phyloP scores from a whole-genome alignment of 2,329 filamentous ascomycete species.

The Aureobasidium mangrovei region DNA sequence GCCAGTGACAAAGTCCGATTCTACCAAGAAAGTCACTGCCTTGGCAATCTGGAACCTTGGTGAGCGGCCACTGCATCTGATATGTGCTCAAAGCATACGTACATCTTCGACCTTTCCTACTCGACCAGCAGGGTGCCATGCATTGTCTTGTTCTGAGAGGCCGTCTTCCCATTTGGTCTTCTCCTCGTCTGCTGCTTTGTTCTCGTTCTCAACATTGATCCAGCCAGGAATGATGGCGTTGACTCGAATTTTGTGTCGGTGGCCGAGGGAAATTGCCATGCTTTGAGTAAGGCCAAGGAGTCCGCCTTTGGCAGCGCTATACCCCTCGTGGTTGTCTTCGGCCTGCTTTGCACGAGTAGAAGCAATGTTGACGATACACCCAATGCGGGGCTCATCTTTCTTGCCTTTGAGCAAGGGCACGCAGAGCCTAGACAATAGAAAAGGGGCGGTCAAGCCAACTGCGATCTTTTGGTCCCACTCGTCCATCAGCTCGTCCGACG shows the following conservation, averaged over 20 bases:
- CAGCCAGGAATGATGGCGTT: conserved; percentile 45
- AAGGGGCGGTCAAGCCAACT: conserved; percentile 28
- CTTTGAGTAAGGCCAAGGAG: conserved; percentile 42
- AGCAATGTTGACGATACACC: conserved; percentile 38
- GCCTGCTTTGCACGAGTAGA: conserved; percentile 43
- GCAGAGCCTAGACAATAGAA: conserved; percentile 15
- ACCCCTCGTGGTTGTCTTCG: conserved; percentile 43
- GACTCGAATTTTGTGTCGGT: conserved; percentile 36
- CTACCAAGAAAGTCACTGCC: conserved; percentile 34
- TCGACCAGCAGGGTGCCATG: conserved; percentile 43
- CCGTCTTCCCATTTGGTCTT: conserved; percentile 39
- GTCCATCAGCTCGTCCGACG: conserved; percentile 8
- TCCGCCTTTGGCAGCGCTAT: conserved; percentile 43
- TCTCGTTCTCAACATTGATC: conserved; percentile 43
- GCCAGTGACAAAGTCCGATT: conserved; percentile 34
- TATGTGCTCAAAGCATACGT: too few relatives aligned
- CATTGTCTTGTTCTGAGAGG: conserved; percentile 36
- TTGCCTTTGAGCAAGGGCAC: conserved; percentile 21
- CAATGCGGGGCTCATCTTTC: background rate
- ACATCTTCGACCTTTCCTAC: conserved; percentile 43
- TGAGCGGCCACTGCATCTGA: too few relatives aligned
- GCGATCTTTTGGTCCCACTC: conserved; percentile 17
- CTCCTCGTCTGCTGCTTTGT: conserved; percentile 33
- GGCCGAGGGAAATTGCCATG: conserved; percentile 39
- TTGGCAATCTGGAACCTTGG: conserved; percentile 20